Conservation (phyloP, 2,329 filamentous ascomycete genomes). For the Aspergillus ochraceoroseus region DNA sequence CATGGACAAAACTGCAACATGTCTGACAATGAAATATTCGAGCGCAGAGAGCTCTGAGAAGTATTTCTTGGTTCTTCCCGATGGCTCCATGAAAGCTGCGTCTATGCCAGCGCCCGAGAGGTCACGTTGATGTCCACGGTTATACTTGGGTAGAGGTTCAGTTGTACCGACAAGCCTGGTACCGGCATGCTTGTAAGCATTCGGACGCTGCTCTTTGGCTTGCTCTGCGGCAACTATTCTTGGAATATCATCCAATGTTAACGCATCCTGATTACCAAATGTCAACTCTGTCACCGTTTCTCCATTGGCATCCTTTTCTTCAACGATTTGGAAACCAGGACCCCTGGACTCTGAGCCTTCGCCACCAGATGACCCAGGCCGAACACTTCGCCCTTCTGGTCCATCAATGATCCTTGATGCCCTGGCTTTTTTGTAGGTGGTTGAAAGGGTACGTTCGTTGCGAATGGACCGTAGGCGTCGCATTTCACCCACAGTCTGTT, state of each 20-base stretch:
- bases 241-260: conserved; percentile 93
- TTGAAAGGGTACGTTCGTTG: conserved; percentile 89
- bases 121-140: conserved; percentile 65
- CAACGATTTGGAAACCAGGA: conserved; percentile 69
- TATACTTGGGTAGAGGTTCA: conserved; percentile 60
- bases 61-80: conserved; percentile 66
- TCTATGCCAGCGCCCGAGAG: conserved; percentile 54
- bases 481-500: conserved; percentile 94
- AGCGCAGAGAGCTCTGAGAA: conserved; percentile 93
- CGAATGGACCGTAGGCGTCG: conserved; percentile 85
- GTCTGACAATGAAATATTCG: conserved; percentile 95
- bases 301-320: conserved; percentile 66
- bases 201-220: conserved; percentile 80
- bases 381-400: conserved; percentile 62
- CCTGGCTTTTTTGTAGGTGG: conserved; percentile 82
- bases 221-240: conserved; percentile 94
- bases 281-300: conserved; percentile 72
- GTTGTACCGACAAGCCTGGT: conserved; percentile 60
- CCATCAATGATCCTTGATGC: conserved; percentile 91
- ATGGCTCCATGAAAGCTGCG: conserved; percentile 48
- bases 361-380: conserved; percentile 67
- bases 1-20: conserved; percentile 91
- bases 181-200: conserved; percentile 69
- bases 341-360: conserved; percentile 51
- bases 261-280: conserved; percentile 82